Percentiles rank a stretch among this genome's conserved stretches.
Conservation (phyloP, 805 yeast genomes). For the Pichia occidentalis region DNA sequence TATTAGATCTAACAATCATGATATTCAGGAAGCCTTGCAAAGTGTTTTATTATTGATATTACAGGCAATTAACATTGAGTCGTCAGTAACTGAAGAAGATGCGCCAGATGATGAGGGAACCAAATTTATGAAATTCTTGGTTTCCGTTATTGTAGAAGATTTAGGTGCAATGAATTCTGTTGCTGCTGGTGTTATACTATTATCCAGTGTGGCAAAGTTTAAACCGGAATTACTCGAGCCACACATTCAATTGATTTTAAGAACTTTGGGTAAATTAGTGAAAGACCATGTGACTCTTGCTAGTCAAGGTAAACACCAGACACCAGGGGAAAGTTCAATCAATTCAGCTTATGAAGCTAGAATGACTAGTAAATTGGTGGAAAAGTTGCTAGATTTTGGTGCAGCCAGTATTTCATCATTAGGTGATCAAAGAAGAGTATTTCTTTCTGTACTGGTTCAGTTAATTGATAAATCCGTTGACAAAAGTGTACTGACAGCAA, state of each 20-base stretch:
- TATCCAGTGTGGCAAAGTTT: conserved; percentile 74
- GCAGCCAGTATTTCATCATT: conserved; percentile 76
- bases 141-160: conserved; percentile 72
- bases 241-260: conserved; percentile 68
- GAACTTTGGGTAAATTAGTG: conserved; percentile 82
- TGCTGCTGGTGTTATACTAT: conserved; percentile 79
- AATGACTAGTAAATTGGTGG: conserved; percentile 70
- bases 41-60: conserved; percentile 66
- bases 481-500: conserved; percentile 62
- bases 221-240: conserved; percentile 72
- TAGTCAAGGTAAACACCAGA: conserved; percentile 35
- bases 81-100: too few species aligned
- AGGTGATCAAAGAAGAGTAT: conserved; percentile 90
- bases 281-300: conserved; percentile 75
- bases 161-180: conserved; percentile 62
- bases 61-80: conserved; percentile 52
- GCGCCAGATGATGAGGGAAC: conserved; percentile 40
- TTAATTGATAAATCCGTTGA: conserved; percentile 84
- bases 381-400: conserved; percentile 68
- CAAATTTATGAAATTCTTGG: conserved; percentile 50
- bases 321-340: conserved; percentile 17
- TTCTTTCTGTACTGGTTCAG: conserved; percentile 79
- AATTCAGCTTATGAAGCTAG: conserved; percentile 63
- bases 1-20: conserved; percentile 75
- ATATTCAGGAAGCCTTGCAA: conserved; percentile 78